These are phyloP conservation scores for Globisporangium radiosum DNA, from an alignment of 352 stramenopile genomes.

Conservation along the genomic window DNA sequence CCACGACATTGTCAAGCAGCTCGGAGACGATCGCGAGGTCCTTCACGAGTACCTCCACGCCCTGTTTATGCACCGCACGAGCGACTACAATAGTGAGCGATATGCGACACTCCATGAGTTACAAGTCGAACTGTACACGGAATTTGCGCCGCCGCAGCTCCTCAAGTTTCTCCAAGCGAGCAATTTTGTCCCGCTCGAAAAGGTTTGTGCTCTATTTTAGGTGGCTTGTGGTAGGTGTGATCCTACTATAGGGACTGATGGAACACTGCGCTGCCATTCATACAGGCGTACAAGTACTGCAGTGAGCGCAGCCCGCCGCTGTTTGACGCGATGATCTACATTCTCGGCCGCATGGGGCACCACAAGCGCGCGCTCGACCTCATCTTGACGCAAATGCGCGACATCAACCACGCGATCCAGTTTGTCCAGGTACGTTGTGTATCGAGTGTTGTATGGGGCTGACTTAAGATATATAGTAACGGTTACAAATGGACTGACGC, in stretches of 20 bases:
- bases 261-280: too few species aligned
- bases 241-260: too few species aligned
- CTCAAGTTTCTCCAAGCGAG: conserved; percentile 76
- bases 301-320: conserved; percentile 60
- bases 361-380: conserved; percentile 81
- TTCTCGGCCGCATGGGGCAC: conserved; percentile 79
- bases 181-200: conserved; percentile 79
- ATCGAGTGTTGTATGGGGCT: background rate
- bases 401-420: conserved; percentile 80
- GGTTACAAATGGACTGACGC: too few species aligned
- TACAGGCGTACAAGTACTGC: conserved; percentile 73
- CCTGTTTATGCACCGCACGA: conserved; percentile 56
- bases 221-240: background rate
- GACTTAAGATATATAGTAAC: too few species aligned
- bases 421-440: conserved; percentile 50
- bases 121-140: conserved; percentile 67
- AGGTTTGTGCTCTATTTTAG: conserved; percentile 23
- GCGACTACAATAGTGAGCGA: conserved; percentile 75
- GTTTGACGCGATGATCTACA: conserved; percentile 86
- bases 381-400: conserved; percentile 71
- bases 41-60: conserved; percentile 77
- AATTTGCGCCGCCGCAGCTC: conserved; percentile 55
- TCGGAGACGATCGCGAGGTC: conserved; percentile 57
- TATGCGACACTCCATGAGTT: conserved; percentile 68
- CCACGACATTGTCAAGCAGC: conserved; percentile 64